A percentile compares a stretch with the other conserved stretches of the same genome.
Conservation (phyloP, 306 rosid genomes). For the Ammopiptanthus mongolicus region DNA sequence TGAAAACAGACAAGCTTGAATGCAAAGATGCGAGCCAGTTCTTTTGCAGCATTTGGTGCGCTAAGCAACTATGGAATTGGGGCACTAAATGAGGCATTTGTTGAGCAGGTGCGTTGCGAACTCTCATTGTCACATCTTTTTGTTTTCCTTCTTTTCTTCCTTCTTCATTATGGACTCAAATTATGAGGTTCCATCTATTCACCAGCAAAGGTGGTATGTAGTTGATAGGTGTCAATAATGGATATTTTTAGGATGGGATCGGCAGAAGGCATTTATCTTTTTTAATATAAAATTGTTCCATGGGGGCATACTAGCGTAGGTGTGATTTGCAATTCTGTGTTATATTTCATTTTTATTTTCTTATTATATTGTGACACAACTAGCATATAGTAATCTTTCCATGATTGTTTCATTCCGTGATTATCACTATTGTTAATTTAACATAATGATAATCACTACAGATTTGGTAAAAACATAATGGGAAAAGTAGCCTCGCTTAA, state of each 20-base stretch:
- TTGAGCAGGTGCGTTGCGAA: conserved; percentile 74
- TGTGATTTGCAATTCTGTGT: neutral
- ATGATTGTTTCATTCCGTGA: neutral
- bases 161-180: neutral
- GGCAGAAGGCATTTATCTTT: neutral
- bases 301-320: neutral
- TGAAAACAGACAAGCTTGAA: conserved; percentile 57
- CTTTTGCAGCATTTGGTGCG: conserved; percentile 89
- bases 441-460: neutral
- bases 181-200: neutral
- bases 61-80: conserved; percentile 69
- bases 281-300: neutral
- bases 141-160: neutral
- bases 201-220: neutral
- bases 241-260: neutral
- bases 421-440: neutral
- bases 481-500: neutral
- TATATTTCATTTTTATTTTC: conserved; percentile 1
- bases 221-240: neutral
- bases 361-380: neutral
- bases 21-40: conserved; percentile 77
- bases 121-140: neutral
- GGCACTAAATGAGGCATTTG: conserved; percentile 65
- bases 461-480: neutral
- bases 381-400: neutral